Percentiles rank a stretch among this genome's conserved stretches.
Evolutionary conservation across 2,329 filamentous ascomycete genomes (phyloP).

Genomic region (Fusarium pseudocircinatum): DNA sequence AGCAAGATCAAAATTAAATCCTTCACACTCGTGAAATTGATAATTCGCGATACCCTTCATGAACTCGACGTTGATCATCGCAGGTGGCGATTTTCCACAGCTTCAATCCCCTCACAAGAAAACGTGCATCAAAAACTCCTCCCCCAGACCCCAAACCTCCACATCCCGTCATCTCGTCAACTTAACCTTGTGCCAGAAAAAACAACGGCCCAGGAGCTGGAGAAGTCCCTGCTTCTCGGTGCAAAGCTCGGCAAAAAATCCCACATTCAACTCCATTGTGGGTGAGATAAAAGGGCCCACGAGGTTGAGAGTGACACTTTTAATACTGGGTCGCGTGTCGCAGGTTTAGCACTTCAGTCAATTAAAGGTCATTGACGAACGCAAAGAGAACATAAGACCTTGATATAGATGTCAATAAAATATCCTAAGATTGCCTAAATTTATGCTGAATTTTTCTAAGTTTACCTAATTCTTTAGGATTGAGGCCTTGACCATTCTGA

Average conservation of each 20-base stretch:
- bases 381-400: background rate
- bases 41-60: background rate
- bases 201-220: background rate
- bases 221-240: constrained; percentile 11
- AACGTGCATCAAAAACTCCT: background rate
- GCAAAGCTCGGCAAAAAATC: constrained; percentile 12
- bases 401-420: background rate
- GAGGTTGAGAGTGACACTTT: background rate
- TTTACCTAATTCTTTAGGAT: no score
- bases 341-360: background rate
- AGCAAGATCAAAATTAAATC: accelerated
- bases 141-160: constrained; percentile 21
- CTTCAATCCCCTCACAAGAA: background rate
- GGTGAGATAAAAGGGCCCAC: background rate
- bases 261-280: background rate
- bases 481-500: no score
- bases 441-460: no score
- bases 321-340: constrained; percentile 8
- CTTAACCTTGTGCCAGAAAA: background rate
- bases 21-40: accelerated
- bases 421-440: no score
- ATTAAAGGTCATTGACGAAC: background rate
- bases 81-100: constrained; percentile 18
- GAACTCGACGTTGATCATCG: background rate
- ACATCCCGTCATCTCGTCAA: constrained; percentile 5